Base-by-base conservation (phyloP, 148 eudicot species). In the Cornus kousa region DNA sequence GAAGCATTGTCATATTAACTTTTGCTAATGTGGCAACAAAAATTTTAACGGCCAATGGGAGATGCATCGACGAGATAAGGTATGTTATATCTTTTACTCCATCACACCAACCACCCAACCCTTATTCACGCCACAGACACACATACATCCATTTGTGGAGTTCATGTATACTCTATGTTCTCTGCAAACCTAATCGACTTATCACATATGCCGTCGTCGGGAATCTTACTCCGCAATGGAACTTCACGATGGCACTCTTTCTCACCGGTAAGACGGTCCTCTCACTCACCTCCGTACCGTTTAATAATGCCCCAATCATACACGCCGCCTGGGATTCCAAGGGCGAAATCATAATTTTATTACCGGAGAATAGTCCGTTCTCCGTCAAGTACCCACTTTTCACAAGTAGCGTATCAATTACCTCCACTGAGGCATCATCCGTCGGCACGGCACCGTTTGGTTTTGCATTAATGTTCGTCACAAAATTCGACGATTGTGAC, bases 211-310 rank as follows among this genome's bases (percentile, higher is more conserved):
- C 77, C 68, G 76, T 88, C 32, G 83, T 77, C 33, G 95, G 94
- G 43, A 93, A 74, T 83, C 88, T 90, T 10, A 95, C 76, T 1
- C 98, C 97, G 97, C 98, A 95, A 31, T 93, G 87, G 67, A 93
- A 85, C 77, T 84, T 88, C 84, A 95, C 76, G 40, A 86, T 85
- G 75, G 92, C 97, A 16, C 82, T 79, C 71, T 78, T 83, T 69
- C 81, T 19, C n/a, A 95, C 43, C 11, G 97, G 96, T 6, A 95
- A 67, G 17, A 71, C 57, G 57, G 97, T 95, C 81, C 79, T 90
- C 32, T 96, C 97, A 73, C 87, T 87, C 5, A 92, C 68, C 81
- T 88, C 90, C 80, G 76, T 55, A 28, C 94, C 98, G 0, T 79
- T 74, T 7, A 93, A 65, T 9, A 89, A 78, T 1, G 73, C 83